These are phyloP conservation scores for Clitopilus passeckerianus DNA, from an alignment of 768 basidiomycete species.

Conservation along the genomic window DNA sequence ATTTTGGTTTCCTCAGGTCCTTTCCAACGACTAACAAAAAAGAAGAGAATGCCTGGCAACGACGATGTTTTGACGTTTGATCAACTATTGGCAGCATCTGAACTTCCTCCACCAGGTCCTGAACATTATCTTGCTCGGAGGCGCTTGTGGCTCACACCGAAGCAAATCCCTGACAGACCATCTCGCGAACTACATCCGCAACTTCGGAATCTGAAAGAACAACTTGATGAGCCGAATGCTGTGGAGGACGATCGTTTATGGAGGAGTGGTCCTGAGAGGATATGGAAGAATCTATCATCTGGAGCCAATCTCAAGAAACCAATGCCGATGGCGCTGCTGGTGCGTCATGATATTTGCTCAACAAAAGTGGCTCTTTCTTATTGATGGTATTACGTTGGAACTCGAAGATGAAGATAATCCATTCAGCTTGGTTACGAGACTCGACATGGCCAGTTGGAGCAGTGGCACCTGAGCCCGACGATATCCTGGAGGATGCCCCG, in stretches of 20 bases:
- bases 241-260: constrained; percentile 48
- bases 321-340: constrained; percentile 61
- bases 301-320: constrained; percentile 55
- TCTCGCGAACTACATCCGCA: constrained; percentile 25
- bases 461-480: constrained; percentile 59
- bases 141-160: constrained; percentile 51
- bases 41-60: constrained; percentile 1
- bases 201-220: constrained; percentile 42
- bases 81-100: constrained; percentile 27
- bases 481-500: constrained; percentile 26
- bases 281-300: constrained; percentile 58
- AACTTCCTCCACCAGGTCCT: constrained; percentile 60
- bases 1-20: background rate
- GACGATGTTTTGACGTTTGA: constrained; percentile 25
- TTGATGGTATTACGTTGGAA: background rate
- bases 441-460: constrained; percentile 70
- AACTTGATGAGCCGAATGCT: constrained; percentile 43
- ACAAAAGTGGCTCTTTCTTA: background rate
- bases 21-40: background rate
- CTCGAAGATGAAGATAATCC: constrained; percentile 65
- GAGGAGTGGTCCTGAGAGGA: constrained; percentile 50
- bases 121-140: constrained; percentile 60
- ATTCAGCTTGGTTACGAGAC: constrained; percentile 73
- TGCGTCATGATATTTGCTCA: constrained; percentile 29
- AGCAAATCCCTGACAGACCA: constrained; percentile 10